Conservation (phyloP, 495 filamentous ascomycete species). For the Tuber brumale region DNA sequence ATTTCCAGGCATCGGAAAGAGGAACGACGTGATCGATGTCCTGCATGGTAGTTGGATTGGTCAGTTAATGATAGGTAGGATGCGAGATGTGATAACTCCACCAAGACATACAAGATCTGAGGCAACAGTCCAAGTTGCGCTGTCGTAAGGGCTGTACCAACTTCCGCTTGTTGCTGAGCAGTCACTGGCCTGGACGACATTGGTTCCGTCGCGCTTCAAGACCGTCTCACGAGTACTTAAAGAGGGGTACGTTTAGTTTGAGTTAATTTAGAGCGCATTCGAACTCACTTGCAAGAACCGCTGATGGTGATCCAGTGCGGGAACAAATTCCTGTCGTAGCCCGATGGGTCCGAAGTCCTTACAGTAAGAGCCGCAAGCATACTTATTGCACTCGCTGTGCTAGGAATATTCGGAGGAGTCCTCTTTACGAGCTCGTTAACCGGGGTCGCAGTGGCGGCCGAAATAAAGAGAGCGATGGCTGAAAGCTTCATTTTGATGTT, state of each 20-base stretch:
- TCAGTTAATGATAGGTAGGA: conserved; percentile 3
- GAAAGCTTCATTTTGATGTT: conserved; percentile 32
- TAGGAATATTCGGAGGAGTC: conserved; percentile 55
- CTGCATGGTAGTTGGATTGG: conserved; percentile 5
- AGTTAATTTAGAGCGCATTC: background rate
- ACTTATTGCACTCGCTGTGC: conserved; percentile 49
- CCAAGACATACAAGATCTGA: conserved; percentile 49
- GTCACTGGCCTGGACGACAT: conserved; percentile 48
- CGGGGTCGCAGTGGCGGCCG: conserved; percentile 33
- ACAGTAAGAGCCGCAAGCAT: conserved; percentile 54
- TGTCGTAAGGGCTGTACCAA: conserved; percentile 65
- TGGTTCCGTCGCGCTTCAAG: conserved; percentile 60
- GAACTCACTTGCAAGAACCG: conserved; percentile 52
- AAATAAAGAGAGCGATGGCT: conserved; percentile 27
- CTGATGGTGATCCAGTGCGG: conserved; percentile 60
- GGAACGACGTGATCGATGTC: conserved; percentile 76
- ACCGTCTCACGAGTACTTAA: conserved; percentile 54
- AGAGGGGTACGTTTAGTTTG: background rate
- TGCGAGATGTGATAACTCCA: background rate
- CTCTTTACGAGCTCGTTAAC: conserved; percentile 37
- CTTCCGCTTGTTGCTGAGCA: conserved; percentile 56
- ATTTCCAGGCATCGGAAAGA: conserved; percentile 66
- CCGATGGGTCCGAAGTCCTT: conserved; percentile 49
- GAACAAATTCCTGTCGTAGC: conserved; percentile 59
- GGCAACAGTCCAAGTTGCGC: conserved; percentile 58